Conservation (phyloP, 352 stramenopile genomes). For the Phytopythium boreale region DNA sequence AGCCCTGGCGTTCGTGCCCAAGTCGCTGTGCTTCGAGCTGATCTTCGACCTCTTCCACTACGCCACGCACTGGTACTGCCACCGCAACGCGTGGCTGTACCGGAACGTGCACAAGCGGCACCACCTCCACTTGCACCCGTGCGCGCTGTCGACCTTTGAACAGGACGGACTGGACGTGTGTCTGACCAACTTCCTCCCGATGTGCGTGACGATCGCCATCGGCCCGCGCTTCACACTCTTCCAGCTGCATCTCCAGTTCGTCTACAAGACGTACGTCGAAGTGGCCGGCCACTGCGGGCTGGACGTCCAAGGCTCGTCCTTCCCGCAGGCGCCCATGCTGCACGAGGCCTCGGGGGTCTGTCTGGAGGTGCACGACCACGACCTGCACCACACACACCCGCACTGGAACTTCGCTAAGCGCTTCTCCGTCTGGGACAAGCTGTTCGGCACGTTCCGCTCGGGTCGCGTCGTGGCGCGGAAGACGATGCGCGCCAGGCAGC, state of each 20-base stretch:
- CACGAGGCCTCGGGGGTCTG: conserved; percentile 27
- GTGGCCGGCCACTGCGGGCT: conserved; percentile 57
- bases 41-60: conserved; percentile 70
- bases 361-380: conserved; percentile 53
- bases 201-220: conserved; percentile 22
- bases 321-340: conserved; percentile 52
- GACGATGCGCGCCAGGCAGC: not conserved
- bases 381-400: conserved; percentile 60
- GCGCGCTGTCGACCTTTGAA: conserved; percentile 56
- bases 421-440: conserved; percentile 63
- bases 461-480: not conserved
- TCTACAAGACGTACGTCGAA: conserved; percentile 76
- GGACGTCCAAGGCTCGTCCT: conserved; percentile 55
- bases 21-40: conserved; percentile 60
- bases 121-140: conserved; percentile 53
- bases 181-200: conserved; percentile 54
- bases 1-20: conserved; percentile 41
- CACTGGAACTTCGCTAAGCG: conserved; percentile 69
- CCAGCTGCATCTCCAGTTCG: conserved; percentile 51
- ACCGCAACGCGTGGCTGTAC: conserved; percentile 43
- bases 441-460: conserved; percentile 54
- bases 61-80: conserved; percentile 43
- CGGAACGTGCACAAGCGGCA: conserved; percentile 58
- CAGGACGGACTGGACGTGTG: conserved; percentile 46
- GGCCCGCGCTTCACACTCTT: conserved; percentile 25